These are phyloP conservation scores for Phytophthora rubi DNA, from an alignment of 352 stramenopile species.

Conservation along the genomic window DNA sequence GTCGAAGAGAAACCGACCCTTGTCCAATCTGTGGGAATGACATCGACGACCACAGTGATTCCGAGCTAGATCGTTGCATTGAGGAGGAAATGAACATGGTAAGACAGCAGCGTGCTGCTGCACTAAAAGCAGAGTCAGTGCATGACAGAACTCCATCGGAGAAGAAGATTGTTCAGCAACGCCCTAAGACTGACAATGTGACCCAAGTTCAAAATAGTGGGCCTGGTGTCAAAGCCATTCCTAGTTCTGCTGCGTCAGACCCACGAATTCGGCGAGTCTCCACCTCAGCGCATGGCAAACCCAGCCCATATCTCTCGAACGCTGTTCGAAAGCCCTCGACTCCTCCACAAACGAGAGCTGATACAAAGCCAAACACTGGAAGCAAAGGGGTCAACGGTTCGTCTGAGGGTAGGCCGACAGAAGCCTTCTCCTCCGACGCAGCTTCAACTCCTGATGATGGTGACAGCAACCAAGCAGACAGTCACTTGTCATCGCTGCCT, in stretches of 20 bases:
- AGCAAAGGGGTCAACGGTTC: not conserved
- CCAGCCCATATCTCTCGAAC: conserved; percentile 27
- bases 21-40: conserved; percentile 60
- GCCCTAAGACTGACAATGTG: conserved; percentile 6
- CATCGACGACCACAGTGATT: conserved; percentile 69
- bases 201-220: not conserved
- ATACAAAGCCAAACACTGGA: conserved; percentile 9
- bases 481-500: not conserved
- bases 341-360: conserved; percentile 19
- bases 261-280: conserved; percentile 33
- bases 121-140: conserved; percentile 10
- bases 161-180: conserved; percentile 15
- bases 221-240: not conserved
- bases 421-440: conserved; percentile 18
- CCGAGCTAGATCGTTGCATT: conserved; percentile 64
- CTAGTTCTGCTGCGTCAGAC: conserved; percentile 17
- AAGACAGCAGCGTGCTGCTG: conserved; percentile 1
- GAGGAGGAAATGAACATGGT: conserved; percentile 49
- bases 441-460: conserved; percentile 4
- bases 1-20: conserved; percentile 37
- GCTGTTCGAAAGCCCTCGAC: conserved; percentile 30
- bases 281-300: conserved; percentile 35
- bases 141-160: not conserved
- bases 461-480: conserved; percentile 27
- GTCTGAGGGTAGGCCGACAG: conserved; percentile 6